These are phyloP conservation scores for Salix purpurea DNA, from an alignment of 345 rosid genomes.

Conservation along the genomic window DNA sequence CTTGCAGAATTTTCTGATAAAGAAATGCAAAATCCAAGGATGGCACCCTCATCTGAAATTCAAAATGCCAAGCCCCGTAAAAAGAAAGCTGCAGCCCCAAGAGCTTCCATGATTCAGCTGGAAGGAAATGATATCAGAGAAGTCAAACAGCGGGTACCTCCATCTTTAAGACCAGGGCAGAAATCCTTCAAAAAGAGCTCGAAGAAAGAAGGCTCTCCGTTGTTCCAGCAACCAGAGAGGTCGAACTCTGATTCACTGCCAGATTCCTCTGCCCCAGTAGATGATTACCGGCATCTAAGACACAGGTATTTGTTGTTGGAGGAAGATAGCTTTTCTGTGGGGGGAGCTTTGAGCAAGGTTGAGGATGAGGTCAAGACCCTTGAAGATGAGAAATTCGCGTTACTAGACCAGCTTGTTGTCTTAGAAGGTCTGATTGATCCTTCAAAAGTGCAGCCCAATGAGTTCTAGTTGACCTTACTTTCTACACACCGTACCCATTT, in stretches of 20 bases:
- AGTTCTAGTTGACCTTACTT: neutral
- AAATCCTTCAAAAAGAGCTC: constrained; percentile 43
- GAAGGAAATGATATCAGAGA: constrained; percentile 32
- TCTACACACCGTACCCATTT: neutral
- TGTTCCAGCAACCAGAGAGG: constrained; percentile 53
- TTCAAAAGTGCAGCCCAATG: constrained; percentile 33
- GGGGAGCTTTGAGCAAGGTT: constrained; percentile 52
- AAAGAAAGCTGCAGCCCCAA: constrained; percentile 38
- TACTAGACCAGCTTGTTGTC: constrained; percentile 82
- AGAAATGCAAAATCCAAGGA: constrained; percentile 53
- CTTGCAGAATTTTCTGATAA: constrained; percentile 10
- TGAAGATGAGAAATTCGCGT: constrained; percentile 66
- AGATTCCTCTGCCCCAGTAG: constrained; percentile 53
- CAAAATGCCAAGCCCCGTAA: constrained; percentile 34
- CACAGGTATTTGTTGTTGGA: constrained; percentile 65
- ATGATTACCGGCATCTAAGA: constrained; percentile 66
- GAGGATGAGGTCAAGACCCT: constrained; percentile 66
- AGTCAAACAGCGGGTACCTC: constrained; percentile 25
- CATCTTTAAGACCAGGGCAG: constrained; percentile 23
- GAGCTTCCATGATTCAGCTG: constrained; percentile 32
- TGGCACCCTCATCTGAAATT: constrained; percentile 44
- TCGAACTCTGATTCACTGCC: constrained; percentile 65
- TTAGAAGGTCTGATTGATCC: constrained; percentile 87
- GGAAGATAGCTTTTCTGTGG: constrained; percentile 68
- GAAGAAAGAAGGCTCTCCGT: constrained; percentile 41